Conservation (phyloP, 2,329 filamentous ascomycete species). For the Periconia sp. region DNA sequence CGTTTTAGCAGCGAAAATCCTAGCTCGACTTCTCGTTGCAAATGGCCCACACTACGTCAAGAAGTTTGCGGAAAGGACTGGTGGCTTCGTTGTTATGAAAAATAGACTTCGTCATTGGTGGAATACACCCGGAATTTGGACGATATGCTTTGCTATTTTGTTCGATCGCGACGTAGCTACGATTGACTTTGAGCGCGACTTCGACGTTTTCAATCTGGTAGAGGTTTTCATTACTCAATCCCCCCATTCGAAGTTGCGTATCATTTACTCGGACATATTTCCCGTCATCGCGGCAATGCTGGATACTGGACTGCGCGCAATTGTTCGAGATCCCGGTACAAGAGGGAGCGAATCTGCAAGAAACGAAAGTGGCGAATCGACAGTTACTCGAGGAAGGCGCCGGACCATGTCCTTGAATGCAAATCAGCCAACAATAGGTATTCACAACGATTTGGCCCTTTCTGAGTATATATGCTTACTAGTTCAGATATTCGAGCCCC, state of each 20-base stretch:
- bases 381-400: constrained; percentile 52
- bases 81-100: constrained; percentile 86
- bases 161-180: constrained; percentile 82
- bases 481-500: constrained; percentile 36
- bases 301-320: constrained; percentile 74
- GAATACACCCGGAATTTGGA: constrained; percentile 84
- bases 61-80: constrained; percentile 85
- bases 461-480: constrained; percentile 23
- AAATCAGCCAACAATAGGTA: constrained; percentile 54
- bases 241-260: constrained; percentile 58
- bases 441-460: no score
- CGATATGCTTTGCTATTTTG: constrained; percentile 83
- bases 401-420: constrained; percentile 72
- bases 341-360: constrained; percentile 22
- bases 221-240: constrained; percentile 67
- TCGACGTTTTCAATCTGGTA: constrained; percentile 76
- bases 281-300: constrained; percentile 85
- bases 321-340: constrained; percentile 38
- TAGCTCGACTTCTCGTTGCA: constrained; percentile 81
- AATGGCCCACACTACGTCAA: constrained; percentile 82
- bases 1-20: constrained; percentile 78
- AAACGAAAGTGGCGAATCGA: constrained; percentile 22
- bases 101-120: constrained; percentile 85
- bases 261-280: constrained; percentile 79
- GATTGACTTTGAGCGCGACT: constrained; percentile 73